Conservation (phyloP, 192 early-diverging fungal species). For the Umbelopsis vinacea region DNA sequence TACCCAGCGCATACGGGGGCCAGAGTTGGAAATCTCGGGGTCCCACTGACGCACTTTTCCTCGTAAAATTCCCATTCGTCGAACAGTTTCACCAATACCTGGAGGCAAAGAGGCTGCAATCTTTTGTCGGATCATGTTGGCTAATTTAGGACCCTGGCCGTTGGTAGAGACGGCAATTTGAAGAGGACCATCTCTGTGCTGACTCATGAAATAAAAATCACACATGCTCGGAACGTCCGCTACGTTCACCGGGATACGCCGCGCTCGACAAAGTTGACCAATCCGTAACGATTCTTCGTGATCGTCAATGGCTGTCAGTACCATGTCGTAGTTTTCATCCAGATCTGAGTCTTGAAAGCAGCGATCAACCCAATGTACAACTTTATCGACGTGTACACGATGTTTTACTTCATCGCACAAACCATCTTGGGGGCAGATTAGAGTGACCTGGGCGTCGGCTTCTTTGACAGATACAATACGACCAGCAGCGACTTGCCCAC, state of each 20-base stretch:
- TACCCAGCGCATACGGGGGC: conserved; percentile 85
- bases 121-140: conserved; percentile 76
- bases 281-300: conserved; percentile 72
- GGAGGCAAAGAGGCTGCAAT: conserved; percentile 66
- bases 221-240: conserved; percentile 91
- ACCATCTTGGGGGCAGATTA: conserved; percentile 71
- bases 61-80: conserved; percentile 68
- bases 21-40: conserved; percentile 62
- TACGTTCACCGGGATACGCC: conserved; percentile 88
- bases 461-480: conserved; percentile 83
- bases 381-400: conserved; percentile 61
- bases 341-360: conserved; percentile 58
- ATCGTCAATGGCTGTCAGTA: conserved; percentile 77
- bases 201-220: conserved; percentile 93
- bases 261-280: conserved; percentile 59
- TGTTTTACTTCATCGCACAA: conserved; percentile 69
- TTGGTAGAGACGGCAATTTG: conserved; percentile 91
- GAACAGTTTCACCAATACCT: conserved; percentile 71
- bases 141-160: conserved; percentile 85
- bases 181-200: conserved; percentile 79
- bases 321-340: conserved; percentile 56
- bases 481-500: conserved; percentile 81
- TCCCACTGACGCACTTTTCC: conserved; percentile 68
- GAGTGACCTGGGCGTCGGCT: conserved; percentile 76
- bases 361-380: conserved; percentile 55